phyloP scores from a whole-genome alignment of 176 grass and related monocot species.

The Eragrostis curvula region DNA sequence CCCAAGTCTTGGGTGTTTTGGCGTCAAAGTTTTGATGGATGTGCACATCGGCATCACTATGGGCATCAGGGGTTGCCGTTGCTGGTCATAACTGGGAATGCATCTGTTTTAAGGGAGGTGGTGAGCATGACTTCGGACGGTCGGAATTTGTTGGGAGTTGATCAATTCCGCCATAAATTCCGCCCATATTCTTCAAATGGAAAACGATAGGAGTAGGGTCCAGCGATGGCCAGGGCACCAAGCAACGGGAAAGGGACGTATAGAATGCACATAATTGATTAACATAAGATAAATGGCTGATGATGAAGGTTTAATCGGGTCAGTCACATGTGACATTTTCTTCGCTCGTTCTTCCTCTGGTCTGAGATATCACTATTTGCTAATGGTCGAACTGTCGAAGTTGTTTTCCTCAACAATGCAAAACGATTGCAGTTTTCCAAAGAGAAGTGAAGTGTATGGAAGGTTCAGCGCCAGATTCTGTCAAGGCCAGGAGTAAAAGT shows the following conservation, averaged over 20 bases:
- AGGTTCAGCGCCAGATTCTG: neutral
- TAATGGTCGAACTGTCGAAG: neutral
- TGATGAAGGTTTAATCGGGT: neutral
- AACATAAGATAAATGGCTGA: neutral
- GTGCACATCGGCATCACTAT: conserved; percentile 27
- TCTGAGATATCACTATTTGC: neutral
- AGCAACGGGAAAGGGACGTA: neutral
- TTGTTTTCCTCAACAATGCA: neutral
- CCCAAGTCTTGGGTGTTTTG: neutral
- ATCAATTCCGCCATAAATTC: conserved; percentile 36
- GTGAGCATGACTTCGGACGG: conserved; percentile 17
- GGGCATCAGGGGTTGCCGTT: conserved; percentile 20
- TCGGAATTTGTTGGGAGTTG: conserved; percentile 51
- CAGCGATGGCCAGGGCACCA: neutral
- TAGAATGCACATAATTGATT: neutral
- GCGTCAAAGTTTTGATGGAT: conserved; percentile 9
- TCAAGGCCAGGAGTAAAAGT: neutral
- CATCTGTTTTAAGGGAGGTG: conserved; percentile 17
- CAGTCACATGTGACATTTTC: neutral
- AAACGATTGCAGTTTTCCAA: neutral
- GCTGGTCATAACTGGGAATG: conserved; percentile 37
- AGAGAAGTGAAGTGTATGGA: neutral
- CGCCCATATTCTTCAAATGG: conserved; percentile 31
- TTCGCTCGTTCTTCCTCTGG: neutral
- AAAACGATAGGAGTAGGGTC: conserved; percentile 16